phyloP scores from a whole-genome alignment of 257 asterid species.

The Nicotiana paniculata region DNA sequence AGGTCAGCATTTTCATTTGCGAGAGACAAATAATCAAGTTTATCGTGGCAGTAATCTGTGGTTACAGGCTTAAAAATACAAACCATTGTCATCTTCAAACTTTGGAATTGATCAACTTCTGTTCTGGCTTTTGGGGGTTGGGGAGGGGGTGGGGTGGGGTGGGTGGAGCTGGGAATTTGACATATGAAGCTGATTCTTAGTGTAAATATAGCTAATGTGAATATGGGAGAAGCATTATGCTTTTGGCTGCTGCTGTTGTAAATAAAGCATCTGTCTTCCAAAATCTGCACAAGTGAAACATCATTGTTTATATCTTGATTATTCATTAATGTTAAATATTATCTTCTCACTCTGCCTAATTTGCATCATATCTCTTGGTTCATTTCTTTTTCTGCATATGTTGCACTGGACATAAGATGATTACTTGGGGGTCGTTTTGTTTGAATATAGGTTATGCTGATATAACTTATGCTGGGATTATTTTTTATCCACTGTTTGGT shows the following conservation, averaged over 20 bases:
- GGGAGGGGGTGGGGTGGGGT: neutral
- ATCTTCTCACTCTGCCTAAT: neutral
- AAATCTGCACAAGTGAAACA: neutral
- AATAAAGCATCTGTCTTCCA: slow-evolving; percentile 16
- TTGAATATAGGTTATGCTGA: too few relatives aligned
- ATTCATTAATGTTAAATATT: neutral
- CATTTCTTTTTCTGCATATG: neutral
- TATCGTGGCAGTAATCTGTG: neutral
- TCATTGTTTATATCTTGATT: slow-evolving; percentile 4
- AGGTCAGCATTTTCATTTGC: neutral
- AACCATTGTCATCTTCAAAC: neutral
- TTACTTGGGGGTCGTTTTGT: neutral
- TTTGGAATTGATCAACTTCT: neutral
- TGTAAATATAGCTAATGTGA: slow-evolving; percentile 26
- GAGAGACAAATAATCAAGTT: slow-evolving; percentile 1
- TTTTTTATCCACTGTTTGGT: too few relatives aligned
- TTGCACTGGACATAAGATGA: neutral
- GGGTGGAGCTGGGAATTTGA: slow-evolving; percentile 11
- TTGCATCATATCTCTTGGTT: neutral
- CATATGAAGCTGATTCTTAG: slow-evolving; percentile 18
- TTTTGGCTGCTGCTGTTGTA: slow-evolving; percentile 23
- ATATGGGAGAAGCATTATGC: slow-evolving; percentile 18
- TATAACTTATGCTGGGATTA: too few relatives aligned
- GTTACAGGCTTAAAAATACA: neutral
- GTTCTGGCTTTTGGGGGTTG: neutral